phyloP scores from a whole-genome alignment of 441 rosid genomes.

The Populus tomentosa region DNA sequence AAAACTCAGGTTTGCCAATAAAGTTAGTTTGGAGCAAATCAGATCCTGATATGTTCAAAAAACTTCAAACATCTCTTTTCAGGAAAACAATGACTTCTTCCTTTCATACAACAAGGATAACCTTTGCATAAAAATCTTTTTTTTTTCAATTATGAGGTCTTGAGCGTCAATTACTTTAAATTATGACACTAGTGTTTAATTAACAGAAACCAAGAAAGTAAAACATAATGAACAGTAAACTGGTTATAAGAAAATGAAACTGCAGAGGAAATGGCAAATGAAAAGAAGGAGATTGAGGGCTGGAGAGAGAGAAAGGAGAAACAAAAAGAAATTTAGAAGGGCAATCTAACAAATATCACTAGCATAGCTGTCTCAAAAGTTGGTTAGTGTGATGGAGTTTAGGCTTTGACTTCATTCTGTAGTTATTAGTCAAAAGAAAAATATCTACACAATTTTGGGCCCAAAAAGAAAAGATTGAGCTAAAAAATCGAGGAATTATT shows the following conservation, averaged over 20 bases:
- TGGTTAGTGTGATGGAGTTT: not conserved
- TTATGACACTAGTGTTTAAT: not conserved
- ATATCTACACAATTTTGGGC: not conserved
- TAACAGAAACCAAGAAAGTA: not conserved
- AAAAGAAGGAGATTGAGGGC: not conserved
- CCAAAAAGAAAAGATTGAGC: constrained; percentile 2
- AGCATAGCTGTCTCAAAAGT: not conserved
- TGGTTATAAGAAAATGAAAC: not conserved
- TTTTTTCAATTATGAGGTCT: not conserved
- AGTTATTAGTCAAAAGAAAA: not conserved
- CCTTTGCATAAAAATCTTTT: not conserved
- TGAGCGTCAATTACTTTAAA: not conserved
- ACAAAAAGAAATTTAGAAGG: not conserved
- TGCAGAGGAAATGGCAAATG: not conserved
- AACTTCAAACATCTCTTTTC: not conserved
- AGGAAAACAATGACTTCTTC: constrained; percentile 2
- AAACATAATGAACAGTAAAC: not conserved
- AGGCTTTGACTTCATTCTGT: not conserved
- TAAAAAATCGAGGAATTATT: not conserved
- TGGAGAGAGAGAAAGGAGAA: not conserved
- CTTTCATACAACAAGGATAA: not conserved
- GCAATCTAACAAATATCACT: not conserved
- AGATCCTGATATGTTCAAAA: not conserved
- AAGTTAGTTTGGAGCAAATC: not conserved
- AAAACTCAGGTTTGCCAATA: not conserved